These are phyloP conservation scores for Coemansia pectinata DNA, from an alignment of 192 early-diverging fungal species.

Conservation along the genomic window DNA sequence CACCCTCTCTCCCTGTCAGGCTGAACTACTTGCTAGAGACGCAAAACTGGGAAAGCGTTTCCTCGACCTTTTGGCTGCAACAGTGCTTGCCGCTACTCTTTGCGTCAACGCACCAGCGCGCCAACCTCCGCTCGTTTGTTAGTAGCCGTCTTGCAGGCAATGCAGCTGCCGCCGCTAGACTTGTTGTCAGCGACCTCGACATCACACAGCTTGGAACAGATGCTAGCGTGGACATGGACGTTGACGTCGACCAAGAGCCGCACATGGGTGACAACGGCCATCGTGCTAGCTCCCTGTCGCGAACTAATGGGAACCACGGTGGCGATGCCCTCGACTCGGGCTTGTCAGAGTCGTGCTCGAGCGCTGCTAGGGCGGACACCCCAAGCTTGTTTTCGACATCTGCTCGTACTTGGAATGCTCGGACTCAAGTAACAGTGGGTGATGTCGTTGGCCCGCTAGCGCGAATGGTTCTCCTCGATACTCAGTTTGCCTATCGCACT, in stretches of 20 bases:
- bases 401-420: neutral
- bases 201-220: neutral
- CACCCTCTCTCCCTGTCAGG: constrained; percentile 65
- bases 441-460: constrained; percentile 60
- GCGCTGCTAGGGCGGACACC: neutral
- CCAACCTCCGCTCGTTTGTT: constrained; percentile 20
- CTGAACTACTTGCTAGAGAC: constrained; percentile 87
- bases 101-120: constrained; percentile 59
- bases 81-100: constrained; percentile 89
- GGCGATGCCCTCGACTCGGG: neutral
- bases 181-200: neutral
- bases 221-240: neutral
- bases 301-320: neutral
- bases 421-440: constrained; percentile 11
- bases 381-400: neutral
- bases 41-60: constrained; percentile 95
- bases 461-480: constrained; percentile 68
- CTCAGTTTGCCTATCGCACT: constrained; percentile 65
- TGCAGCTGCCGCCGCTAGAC: constrained; percentile 1
- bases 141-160: constrained; percentile 8
- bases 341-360: neutral
- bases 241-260: constrained; percentile 11
- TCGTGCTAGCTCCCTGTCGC: neutral
- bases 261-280: neutral
- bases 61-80: constrained; percentile 86